Base-by-base conservation (phyloP, 176 grass and related monocot species). In the Lolium perenne region DNA sequence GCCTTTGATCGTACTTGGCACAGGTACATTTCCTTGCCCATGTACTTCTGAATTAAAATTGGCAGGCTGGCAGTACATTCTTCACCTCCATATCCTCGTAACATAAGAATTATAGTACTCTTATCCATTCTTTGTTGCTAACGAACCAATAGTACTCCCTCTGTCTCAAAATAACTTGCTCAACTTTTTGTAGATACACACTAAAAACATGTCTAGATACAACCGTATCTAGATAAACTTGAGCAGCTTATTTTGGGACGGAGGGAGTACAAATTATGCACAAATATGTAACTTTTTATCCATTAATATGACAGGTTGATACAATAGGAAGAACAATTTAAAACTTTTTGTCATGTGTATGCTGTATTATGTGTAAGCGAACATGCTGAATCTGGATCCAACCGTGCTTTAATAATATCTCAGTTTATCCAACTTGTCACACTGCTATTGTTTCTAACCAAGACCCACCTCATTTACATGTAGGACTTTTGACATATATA, bases 1-100 rank as follows among this genome's bases (percentile, higher is more conserved):
- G 43, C 79, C 88, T 55, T 77, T 97, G 46, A 18, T 88, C 87
- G 72, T 94, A 73, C 86, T 97, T 47, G 95, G 95, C 49, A 91
- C 88, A 94, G 92, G 95, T 97, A 89, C 20, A 82, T 76, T 66
- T 57, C 17, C 13, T 53, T 74, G 46, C 25, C 38, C 32, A 0
- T 65, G 38, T 74, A 58, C 17, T 25, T 74, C 55, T 23, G 17
- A 74, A 79, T 43, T 78, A 83, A 53, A 71, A 40, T 65, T 65
- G 25, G 5, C 62, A 64, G 61, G 12, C 59, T 21, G 1, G 1
- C 68, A 61, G 50, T 70, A 10, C 9, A 53, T 75, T 20, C 6
- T 61, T 49, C 46, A 54, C 3, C 9, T 43, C 29, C n/a, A 29
- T n/a, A 26, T 81, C 56, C 25, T 84, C 38, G 71, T 64, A 63